These are phyloP conservation scores for Bocquillonia castaneifolia DNA, from an alignment of 441 rosid species.

Conservation along the genomic window DNA sequence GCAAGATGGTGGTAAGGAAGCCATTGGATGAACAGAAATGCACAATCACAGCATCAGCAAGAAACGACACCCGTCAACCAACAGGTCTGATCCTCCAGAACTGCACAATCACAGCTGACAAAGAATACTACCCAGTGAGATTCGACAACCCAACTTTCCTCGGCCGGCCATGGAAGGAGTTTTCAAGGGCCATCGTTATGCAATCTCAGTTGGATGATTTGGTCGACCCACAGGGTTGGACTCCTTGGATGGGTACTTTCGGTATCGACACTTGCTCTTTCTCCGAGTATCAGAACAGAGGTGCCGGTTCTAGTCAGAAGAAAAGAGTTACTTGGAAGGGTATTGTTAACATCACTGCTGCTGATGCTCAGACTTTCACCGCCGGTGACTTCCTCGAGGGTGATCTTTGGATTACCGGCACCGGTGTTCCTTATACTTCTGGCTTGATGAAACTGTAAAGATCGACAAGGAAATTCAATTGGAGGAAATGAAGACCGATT, in stretches of 20 bases:
- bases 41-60: conserved; percentile 63
- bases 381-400: conserved; percentile 38
- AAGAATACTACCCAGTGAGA: conserved; percentile 35
- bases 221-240: conserved; percentile 65
- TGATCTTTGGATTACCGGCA: conserved; percentile 41
- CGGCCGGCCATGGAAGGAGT: conserved; percentile 69
- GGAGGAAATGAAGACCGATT: no score
- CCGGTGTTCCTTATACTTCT: conserved; percentile 52
- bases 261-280: conserved; percentile 51
- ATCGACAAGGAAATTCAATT: background rate
- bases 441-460: conserved; percentile 26
- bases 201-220: conserved; percentile 44
- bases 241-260: conserved; percentile 41
- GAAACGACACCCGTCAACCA: conserved; percentile 35
- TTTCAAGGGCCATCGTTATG: conserved; percentile 58
- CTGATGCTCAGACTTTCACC: conserved; percentile 32
- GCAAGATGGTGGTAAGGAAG: conserved; percentile 47
- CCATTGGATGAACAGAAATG: conserved; percentile 45
- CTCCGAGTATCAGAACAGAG: conserved; percentile 50
- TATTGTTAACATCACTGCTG: conserved; percentile 28
- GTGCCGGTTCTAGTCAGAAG: conserved; percentile 47
- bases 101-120: conserved; percentile 50
- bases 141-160: conserved; percentile 43
- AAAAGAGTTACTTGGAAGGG: conserved; percentile 61
- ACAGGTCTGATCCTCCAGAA: conserved; percentile 58